Evolutionary conservation across 768 basidiomycete genomes (phyloP).

Genomic region (Dioszegia aurantiaca): DNA sequence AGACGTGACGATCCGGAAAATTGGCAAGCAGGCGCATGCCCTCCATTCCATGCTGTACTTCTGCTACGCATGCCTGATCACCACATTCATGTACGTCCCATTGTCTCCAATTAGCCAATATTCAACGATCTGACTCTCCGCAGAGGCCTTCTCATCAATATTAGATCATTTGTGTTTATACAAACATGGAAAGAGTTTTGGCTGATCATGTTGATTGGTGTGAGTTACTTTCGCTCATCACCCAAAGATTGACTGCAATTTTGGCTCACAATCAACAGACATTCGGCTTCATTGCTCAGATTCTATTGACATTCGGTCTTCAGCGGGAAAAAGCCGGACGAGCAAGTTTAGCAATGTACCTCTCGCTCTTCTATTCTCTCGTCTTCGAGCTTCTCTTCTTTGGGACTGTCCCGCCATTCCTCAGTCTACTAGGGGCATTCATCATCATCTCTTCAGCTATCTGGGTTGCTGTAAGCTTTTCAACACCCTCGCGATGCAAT

Average conservation of each 20-base stretch:
- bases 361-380: conserved; percentile 67
- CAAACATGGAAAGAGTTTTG: conserved; percentile 9
- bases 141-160: conserved; percentile 39
- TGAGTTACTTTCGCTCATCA: conserved; percentile 20
- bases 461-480: conserved; percentile 67
- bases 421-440: conserved; percentile 63
- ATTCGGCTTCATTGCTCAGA: conserved; percentile 55
- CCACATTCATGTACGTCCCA: conserved; percentile 48
- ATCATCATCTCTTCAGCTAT: conserved; percentile 66
- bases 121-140: conserved; percentile 4
- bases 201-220: conserved; percentile 49
- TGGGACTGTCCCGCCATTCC: conserved; percentile 59
- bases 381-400: conserved; percentile 68
- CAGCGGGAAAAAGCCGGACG: conserved; percentile 66
- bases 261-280: conserved; percentile 21
- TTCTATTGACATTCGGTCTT: conserved; percentile 63
- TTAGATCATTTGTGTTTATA: conserved; percentile 27
- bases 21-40: conserved; percentile 72
- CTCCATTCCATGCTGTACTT: conserved; percentile 71
- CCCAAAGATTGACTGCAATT: neutral
- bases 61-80: conserved; percentile 60
- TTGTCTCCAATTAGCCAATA: neutral
- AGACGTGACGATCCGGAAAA: conserved; percentile 63
- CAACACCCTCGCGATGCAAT: no score
- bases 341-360: conserved; percentile 64